phyloP scores from a whole-genome alignment of 495 filamentous ascomycete species.

The Apiosordaria backusii region DNA sequence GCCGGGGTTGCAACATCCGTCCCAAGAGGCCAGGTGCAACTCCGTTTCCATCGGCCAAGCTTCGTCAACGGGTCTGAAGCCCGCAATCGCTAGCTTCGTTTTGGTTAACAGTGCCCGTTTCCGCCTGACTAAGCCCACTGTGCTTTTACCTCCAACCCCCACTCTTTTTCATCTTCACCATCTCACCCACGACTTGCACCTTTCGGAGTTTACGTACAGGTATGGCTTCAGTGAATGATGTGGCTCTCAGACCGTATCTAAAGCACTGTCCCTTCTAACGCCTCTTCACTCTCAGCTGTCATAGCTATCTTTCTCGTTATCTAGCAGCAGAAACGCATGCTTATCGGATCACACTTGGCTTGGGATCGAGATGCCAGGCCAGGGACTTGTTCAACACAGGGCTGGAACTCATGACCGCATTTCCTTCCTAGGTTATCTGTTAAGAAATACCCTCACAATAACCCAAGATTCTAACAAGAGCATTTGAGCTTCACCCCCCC shows the following conservation, averaged over 20 bases:
- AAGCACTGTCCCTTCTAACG: neutral
- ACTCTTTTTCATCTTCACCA: neutral
- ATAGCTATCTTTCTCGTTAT: neutral
- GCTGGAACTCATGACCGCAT: neutral
- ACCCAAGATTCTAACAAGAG: no score
- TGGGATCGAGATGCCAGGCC: neutral
- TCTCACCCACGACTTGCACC: neutral
- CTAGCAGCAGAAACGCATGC: neutral
- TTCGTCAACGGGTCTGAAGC: neutral
- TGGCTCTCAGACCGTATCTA: neutral
- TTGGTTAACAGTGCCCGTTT: neutral
- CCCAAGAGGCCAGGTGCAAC: neutral
- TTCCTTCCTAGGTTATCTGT: neutral
- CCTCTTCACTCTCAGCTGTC: neutral
- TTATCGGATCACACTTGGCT: neutral
- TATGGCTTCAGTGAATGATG: neutral
- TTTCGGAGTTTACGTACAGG: neutral
- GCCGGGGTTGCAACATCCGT: conserved; percentile 3
- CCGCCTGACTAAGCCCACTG: neutral
- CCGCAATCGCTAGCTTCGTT: neutral
- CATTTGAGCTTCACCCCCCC: no score
- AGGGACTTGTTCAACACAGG: no score
- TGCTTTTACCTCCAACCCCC: neutral
- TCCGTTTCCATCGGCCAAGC: neutral
- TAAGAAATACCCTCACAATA: no score